Base-by-base conservation (phyloP, 208 protist species). In the Leishmania braziliensis region DNA sequence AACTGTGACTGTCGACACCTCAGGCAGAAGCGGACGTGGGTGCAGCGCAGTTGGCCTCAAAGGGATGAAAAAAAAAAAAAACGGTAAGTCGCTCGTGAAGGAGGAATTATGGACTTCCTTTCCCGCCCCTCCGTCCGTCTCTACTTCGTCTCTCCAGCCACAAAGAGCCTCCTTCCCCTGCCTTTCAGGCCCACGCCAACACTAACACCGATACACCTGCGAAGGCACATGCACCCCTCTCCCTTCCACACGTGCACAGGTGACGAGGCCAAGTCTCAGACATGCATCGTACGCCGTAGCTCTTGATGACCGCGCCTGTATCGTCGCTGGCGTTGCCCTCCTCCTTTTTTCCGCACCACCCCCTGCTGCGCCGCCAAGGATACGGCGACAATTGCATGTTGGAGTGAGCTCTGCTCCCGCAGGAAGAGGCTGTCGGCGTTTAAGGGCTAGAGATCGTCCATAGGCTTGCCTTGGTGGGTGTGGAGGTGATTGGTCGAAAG, bases 361-460 rank as follows among this genome's bases (percentile, higher is more conserved):
- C 43, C 43, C 43, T 46, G 43, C 43, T 23, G 33, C 5, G 74
- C 54, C 72, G 33, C n/a, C 39, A 39, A 54, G 46, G 68, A 70
- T 43, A 43, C 69, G 12, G 60, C 10, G 23, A 66, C 43, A 39
- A 81, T 5, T 12, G 78, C 60, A 33, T 80, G 20, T 26, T 82
- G 23, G 3, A 77, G 78, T 20, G 95, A 88, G 39, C 80, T 91
- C 71, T 91, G 77, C 50, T 97, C 95, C 29, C 90, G 87, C 73
- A 92, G 48, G 53, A 92, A 93, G 39, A 91, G 82, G 63, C 89
- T 95, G 75, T 98, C 98, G 23, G 98, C 91, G 84, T 98, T 99
- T 5, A 94, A 74, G 29, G 96, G 93, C 76, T 97, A 91, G 56
- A 99, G 98, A 8, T 96, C 98, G 81, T 99, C 98, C 58, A 99